Base-by-base conservation (phyloP, 768 basidiomycete species). In the Hirschioporus abietinus region DNA sequence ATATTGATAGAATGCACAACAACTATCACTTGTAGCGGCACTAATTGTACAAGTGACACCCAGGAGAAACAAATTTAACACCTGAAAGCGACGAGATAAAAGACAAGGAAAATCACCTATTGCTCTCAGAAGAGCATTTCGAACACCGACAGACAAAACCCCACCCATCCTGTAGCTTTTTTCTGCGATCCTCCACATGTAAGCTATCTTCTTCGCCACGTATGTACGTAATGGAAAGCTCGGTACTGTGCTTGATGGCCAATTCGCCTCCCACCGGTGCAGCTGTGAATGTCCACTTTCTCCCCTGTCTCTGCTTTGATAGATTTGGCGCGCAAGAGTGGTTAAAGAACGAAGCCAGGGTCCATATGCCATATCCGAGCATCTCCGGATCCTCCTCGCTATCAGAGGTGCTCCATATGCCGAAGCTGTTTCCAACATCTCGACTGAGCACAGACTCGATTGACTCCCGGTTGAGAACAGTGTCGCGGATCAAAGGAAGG, bases 291-390 rank as follows among this genome's bases (percentile, higher is more conserved):
- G 9, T 10, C 36, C 34, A 64, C 15, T 25, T 25, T 35, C 57
- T 26, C 23, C 30, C 24, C 8, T 57, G 36, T 7, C 30, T 12
- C 15, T 23, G 3, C n/a, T 35, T 64, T 1, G 18, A 27, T 10
- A 35, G 2, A 52, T 25, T 26, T 20, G 52, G 25, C 57, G 35
- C 20, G 30, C 25, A 26, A 27, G 35, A 57, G 60, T 66, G 65
- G 60, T 66, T 66, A 26, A 66, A 66, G 60, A 61, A 61, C 30
- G 60, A 61, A 23, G 60, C 60, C 25, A 25, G 10, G 10, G 66
- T 58, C 63, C 58, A 66, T 35, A 70, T 59, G 35, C 62, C 67
- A 65, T 17, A 61, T 69, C 67, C 70, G 61, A 74, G 75, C 72
- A 65, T 75, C 67, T 71, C 76, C 15, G 24, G 25, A 15, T 34